phyloP scores from a whole-genome alignment of 2,329 filamentous ascomycete genomes.

The Xylaria sp. region DNA sequence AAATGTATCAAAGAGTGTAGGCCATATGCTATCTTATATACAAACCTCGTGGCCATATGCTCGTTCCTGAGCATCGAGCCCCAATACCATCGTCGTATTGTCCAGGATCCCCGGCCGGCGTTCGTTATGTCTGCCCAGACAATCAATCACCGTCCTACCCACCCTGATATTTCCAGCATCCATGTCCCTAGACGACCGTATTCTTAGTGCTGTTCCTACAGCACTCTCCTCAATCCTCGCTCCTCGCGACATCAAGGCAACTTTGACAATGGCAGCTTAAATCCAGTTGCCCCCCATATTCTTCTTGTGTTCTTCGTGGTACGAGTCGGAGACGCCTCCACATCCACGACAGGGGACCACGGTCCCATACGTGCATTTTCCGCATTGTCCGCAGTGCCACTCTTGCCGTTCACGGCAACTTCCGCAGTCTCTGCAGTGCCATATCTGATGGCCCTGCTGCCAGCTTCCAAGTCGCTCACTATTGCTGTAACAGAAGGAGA shows the following conservation, averaged over 20 bases:
- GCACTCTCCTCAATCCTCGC: background rate
- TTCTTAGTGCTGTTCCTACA: slow-evolving; percentile 12
- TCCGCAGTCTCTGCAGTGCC: slow-evolving; percentile 35
- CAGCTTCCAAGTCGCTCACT: slow-evolving; percentile 37
- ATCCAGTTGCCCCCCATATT: slow-evolving; percentile 13
- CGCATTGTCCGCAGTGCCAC: slow-evolving; percentile 38
- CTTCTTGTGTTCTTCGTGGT: slow-evolving; percentile 32
- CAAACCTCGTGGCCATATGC: slow-evolving; percentile 11
- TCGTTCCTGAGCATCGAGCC: slow-evolving; percentile 3
- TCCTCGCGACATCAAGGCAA: background rate
- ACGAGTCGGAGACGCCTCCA: slow-evolving; percentile 34
- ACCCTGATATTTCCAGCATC: background rate
- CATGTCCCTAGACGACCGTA: slow-evolving; percentile 6
- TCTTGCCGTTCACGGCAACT: slow-evolving; percentile 32
- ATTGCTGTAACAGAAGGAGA: slow-evolving; percentile 37
- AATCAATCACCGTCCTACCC: background rate
- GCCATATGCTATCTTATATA: slow-evolving; percentile 18
- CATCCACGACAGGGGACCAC: slow-evolving; percentile 32
- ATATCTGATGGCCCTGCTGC: slow-evolving; percentile 34
- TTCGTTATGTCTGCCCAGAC: background rate
- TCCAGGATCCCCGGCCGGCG: background rate
- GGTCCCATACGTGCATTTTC: slow-evolving; percentile 35
- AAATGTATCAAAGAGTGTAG: slow-evolving; percentile 29
- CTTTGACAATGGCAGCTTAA: background rate
- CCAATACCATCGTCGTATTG: background rate